These are phyloP conservation scores for Conringia planisiliqua DNA, from an alignment of 345 rosid species.

Conservation along the genomic window DNA sequence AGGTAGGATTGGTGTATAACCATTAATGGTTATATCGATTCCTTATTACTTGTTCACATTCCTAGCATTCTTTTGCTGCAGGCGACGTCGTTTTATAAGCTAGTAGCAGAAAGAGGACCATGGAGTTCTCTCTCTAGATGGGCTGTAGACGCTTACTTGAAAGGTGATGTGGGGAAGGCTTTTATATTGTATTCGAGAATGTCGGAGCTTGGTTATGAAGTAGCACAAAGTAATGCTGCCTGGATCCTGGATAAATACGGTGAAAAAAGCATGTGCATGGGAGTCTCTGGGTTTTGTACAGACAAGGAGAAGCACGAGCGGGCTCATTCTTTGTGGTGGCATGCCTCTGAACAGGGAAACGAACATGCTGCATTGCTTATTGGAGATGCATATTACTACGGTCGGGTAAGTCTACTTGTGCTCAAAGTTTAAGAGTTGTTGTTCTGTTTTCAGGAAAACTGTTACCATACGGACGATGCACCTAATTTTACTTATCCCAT, in stretches of 20 bases:
- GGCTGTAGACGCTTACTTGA: constrained; percentile 80
- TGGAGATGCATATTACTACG: constrained; percentile 93
- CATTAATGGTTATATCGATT: background rate
- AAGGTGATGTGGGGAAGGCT: constrained; percentile 86
- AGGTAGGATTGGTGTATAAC: no score
- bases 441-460: background rate
- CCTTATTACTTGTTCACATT: background rate
- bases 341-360: constrained; percentile 93
- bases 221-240: constrained; percentile 93
- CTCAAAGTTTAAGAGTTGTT: background rate
- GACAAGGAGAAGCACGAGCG: constrained; percentile 79
- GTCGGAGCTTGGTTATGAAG: constrained; percentile 94
- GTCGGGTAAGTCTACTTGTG: constrained; percentile 49
- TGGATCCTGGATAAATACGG: constrained; percentile 92
- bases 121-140: constrained; percentile 93
- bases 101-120: constrained; percentile 93
- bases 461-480: background rate
- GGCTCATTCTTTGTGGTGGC: constrained; percentile 91
- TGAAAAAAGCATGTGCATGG: constrained; percentile 86
- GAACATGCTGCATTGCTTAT: constrained; percentile 90
- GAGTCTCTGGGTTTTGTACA: constrained; percentile 71
- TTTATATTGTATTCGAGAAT: constrained; percentile 76
- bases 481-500: background rate
- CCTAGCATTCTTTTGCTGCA: constrained; percentile 31
- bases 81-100: constrained; percentile 76